phyloP scores from a whole-genome alignment of 768 basidiomycete species.

The Kondoa malvinella region DNA sequence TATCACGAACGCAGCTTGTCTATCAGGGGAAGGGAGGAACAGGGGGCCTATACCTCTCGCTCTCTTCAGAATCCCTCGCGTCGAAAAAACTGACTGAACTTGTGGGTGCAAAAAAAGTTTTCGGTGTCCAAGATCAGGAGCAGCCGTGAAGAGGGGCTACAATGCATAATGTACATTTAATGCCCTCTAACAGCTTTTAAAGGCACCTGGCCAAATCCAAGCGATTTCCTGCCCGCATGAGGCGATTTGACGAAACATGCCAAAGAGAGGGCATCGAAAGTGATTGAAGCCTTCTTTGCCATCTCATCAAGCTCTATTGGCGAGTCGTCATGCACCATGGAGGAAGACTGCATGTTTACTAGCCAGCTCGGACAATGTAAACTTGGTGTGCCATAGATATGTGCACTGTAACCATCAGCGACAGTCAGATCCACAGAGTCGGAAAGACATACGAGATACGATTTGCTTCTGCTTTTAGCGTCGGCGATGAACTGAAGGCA shows the following conservation, averaged over 20 bases:
- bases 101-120: too few species aligned
- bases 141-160: too few species aligned
- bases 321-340: background rate
- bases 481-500: background rate
- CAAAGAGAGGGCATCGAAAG: background rate
- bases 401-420: background rate
- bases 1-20: background rate
- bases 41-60: too few species aligned
- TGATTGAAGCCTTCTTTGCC: background rate
- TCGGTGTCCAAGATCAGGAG: too few species aligned
- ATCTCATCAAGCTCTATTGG: background rate
- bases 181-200: too few species aligned
- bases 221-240: too few species aligned
- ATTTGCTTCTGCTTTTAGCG: background rate
- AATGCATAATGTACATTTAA: too few species aligned
- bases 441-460: background rate
- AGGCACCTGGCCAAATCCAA: too few species aligned
- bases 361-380: background rate
- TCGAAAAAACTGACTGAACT: too few species aligned
- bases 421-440: background rate
- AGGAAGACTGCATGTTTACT: background rate
- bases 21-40: too few species aligned
- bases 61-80: too few species aligned
- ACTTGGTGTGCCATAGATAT: background rate
- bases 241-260: background rate